These are phyloP conservation scores for Pseudogymnoascus sp. DNA, from an alignment of 2,329 filamentous ascomycete species.

Conservation along the genomic window DNA sequence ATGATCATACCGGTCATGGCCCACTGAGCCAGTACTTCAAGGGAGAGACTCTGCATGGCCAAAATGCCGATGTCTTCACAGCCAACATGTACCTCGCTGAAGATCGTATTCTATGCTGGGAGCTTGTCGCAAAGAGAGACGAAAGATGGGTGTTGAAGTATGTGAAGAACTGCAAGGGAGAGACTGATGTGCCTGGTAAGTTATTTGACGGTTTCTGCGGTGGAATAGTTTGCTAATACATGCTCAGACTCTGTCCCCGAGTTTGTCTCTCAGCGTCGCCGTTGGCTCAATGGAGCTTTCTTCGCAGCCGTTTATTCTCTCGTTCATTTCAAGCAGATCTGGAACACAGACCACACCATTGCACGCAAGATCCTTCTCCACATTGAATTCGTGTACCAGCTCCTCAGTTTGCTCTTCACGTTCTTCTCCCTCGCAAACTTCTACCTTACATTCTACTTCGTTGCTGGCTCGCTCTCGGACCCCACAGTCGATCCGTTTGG, in stretches of 20 bases:
- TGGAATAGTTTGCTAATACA: constrained; percentile 12
- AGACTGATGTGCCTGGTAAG: constrained; percentile 94
- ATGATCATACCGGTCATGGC: constrained; percentile 90
- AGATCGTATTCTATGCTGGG: constrained; percentile 86
- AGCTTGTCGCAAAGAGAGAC: constrained; percentile 87
- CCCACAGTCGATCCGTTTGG: constrained; percentile 80
- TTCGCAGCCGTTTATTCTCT: constrained; percentile 97
- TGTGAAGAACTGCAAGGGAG: constrained; percentile 90
- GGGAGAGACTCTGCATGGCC: constrained; percentile 91
- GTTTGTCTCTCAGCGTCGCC: constrained; percentile 90
- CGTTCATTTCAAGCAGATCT: constrained; percentile 89
- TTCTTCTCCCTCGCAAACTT: constrained; percentile 99
- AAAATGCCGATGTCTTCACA: constrained; percentile 94
- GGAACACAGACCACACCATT: constrained; percentile 84
- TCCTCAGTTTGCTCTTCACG: constrained; percentile 86
- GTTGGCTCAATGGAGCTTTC: constrained; percentile 98
- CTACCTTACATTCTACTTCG: constrained; percentile 97
- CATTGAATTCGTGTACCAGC: constrained; percentile 92
- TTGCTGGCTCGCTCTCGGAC: constrained; percentile 83
- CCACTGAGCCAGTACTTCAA: constrained; percentile 98
- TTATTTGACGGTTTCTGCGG: constrained; percentile 16
- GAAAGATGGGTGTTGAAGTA: constrained; percentile 98
- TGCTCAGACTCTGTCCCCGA: constrained; percentile 78
- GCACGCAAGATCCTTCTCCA: constrained; percentile 85
- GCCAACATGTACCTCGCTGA: constrained; percentile 94